These are phyloP conservation scores for Knoxia roxburghii DNA, from an alignment of 257 asterid species.

Conservation along the genomic window DNA sequence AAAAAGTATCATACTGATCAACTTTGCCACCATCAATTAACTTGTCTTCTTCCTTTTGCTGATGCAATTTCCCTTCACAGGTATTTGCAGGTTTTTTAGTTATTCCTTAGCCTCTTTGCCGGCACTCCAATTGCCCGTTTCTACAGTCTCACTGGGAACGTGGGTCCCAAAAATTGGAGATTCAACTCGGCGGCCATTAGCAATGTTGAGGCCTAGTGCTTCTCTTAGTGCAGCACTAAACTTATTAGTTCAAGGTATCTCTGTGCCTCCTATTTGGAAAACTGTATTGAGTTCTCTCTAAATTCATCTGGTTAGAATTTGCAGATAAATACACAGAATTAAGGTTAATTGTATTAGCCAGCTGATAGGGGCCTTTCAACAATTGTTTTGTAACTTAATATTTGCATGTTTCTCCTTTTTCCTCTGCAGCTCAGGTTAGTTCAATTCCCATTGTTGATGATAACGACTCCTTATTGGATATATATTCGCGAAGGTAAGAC, in stretches of 20 bases:
- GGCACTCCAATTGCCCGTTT: slow-evolving; percentile 62
- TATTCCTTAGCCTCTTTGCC: slow-evolving; percentile 74
- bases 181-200: slow-evolving; percentile 66
- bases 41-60: neutral
- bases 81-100: slow-evolving; percentile 75
- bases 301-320: neutral
- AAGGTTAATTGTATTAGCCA: neutral
- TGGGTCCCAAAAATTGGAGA: slow-evolving; percentile 91
- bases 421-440: slow-evolving; percentile 78
- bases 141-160: slow-evolving; percentile 68
- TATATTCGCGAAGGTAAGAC: slow-evolving; percentile 81
- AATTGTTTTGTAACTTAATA: neutral
- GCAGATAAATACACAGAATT: neutral
- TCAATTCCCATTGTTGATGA: slow-evolving; percentile 91
- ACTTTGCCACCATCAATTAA: neutral
- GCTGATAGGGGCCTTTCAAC: neutral
- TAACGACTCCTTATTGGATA: slow-evolving; percentile 76
- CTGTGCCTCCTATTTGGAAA: neutral
- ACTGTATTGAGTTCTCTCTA: neutral
- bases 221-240: slow-evolving; percentile 71
- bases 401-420: slow-evolving; percentile 2
- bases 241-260: slow-evolving; percentile 77
- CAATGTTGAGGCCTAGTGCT: slow-evolving; percentile 74
- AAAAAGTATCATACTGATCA: slow-evolving; percentile 45
- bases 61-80: slow-evolving; percentile 37